Base-by-base conservation (phyloP, 257 asterid species). In the Solanum commersonii region DNA sequence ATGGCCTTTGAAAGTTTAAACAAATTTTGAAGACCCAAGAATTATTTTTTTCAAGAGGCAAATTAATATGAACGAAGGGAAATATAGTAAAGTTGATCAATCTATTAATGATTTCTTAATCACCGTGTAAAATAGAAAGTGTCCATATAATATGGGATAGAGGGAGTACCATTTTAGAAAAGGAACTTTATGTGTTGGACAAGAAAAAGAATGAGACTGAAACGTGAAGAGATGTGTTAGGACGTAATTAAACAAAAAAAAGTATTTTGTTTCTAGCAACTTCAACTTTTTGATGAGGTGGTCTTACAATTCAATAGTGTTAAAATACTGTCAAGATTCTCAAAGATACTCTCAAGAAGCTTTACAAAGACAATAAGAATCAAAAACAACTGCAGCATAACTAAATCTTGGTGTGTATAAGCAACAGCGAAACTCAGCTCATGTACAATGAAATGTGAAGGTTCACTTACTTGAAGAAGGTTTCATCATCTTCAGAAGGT, bases 401-500 rank as follows among this genome's bases (percentile, higher is more conserved):
- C 42, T 6, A 29, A 81, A 16, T 29, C 3, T 81, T 46, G 37
- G 37, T 46, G 68, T 46, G 85, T 49, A 18, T 46, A 49, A 44
- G 85, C 68, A 37, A 4, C 70, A 10, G 46, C 29, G 18, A 73
- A 22, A 29, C 40, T 44, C 29, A n/a, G 56, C 29, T 8, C 72
- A 42, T 79, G 44, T 73, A 34, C 42, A 73, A 81, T 38, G 46
- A 90, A 70, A 85, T 78, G 34, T 65, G 87, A 71, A 83, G 85
- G 77, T 74, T 65, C 37, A 34, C 86, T 52, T 90, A 97, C 99
- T 98, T 97, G 96, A 94, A 97, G 84, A 83, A 87, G 88, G 91
- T 92, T 78, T 90, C 94, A 34, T 91, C 96, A 83, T 93, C 93
- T 82, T 94, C 98, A 10, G 96, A 92, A 87, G 99, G 98, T 40